These are phyloP conservation scores for Dactylellina leptospora DNA, from an alignment of 2,329 filamentous ascomycete genomes.

Conservation along the genomic window DNA sequence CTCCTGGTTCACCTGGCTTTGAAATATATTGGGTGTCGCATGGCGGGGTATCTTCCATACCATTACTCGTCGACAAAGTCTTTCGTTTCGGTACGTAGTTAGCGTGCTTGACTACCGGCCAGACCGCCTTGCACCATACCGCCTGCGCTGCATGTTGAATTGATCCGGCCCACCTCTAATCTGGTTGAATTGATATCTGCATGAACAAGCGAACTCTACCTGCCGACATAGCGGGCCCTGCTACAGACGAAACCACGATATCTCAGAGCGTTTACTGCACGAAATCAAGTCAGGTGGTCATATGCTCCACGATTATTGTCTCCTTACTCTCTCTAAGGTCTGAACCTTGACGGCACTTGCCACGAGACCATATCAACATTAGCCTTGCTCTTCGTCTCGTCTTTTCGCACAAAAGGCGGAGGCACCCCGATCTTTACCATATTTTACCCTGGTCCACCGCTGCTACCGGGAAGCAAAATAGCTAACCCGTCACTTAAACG, in stretches of 20 bases:
- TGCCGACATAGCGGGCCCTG: constrained; percentile 36
- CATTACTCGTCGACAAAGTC: constrained; percentile 32
- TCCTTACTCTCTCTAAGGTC: constrained; percentile 20
- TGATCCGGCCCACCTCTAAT: constrained; percentile 52
- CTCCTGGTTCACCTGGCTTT: constrained; percentile 1
- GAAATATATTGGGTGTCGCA: constrained; percentile 39
- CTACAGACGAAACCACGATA: constrained; percentile 45
- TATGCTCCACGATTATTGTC: constrained; percentile 50
- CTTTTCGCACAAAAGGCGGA: constrained; percentile 37
- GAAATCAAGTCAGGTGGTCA: constrained; percentile 53
- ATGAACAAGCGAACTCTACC: constrained; percentile 52
- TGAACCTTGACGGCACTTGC: constrained; percentile 43
- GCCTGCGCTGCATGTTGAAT: constrained; percentile 47
- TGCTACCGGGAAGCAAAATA: constrained; percentile 40
- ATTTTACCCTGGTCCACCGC: constrained; percentile 34
- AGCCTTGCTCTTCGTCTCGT: constrained; percentile 47
- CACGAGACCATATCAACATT: constrained; percentile 32
- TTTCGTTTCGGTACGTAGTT: constrained; percentile 39
- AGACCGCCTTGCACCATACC: constrained; percentile 30
- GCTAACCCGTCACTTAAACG: constrained; percentile 48
- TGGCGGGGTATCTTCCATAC: constrained; percentile 41
- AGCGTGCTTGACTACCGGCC: constrained; percentile 40
- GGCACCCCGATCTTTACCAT: constrained; percentile 45
- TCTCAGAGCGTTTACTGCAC: constrained; percentile 43
- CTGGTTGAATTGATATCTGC: constrained; percentile 52